phyloP scores from a whole-genome alignment of 148 eudicot genomes.

The Silene conica region DNA sequence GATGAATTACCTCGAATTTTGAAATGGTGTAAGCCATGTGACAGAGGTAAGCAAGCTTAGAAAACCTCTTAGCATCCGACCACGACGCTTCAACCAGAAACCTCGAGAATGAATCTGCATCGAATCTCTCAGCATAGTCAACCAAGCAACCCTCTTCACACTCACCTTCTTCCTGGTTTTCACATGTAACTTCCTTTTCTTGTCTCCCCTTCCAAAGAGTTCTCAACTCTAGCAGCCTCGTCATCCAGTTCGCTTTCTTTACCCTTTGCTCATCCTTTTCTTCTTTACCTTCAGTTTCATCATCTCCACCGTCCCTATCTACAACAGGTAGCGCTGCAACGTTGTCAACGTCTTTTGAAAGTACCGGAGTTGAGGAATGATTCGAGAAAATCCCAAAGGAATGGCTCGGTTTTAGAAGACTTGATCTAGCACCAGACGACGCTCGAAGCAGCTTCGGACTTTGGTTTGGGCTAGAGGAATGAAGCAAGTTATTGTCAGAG shows the following conservation, averaged over 20 bases:
- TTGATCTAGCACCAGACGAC: constrained; percentile 28
- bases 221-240: constrained; percentile 54
- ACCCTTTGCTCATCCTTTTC: constrained; percentile 23
- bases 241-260: constrained; percentile 53
- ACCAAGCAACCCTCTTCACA: constrained; percentile 51
- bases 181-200: constrained; percentile 23
- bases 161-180: constrained; percentile 19
- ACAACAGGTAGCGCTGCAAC: constrained; percentile 19
- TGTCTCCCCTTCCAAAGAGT: constrained; percentile 43
- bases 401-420: constrained; percentile 36
- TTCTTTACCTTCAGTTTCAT: constrained; percentile 19
- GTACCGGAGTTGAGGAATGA: constrained; percentile 27
- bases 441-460: constrained; percentile 19
- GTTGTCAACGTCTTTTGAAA: constrained; percentile 30
- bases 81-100: constrained; percentile 48
- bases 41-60: constrained; percentile 64
- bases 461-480: constrained; percentile 24
- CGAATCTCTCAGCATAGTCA: constrained; percentile 38
- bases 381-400: constrained; percentile 45
- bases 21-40: constrained; percentile 71
- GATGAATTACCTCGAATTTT: constrained; percentile 46
- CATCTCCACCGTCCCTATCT: constrained; percentile 3
- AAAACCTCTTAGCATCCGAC: constrained; percentile 57
- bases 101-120: constrained; percentile 40
- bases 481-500: constrained; percentile 50